phyloP scores from a whole-genome alignment of 2,329 filamentous ascomycete genomes.

The Diaporthe eres region DNA sequence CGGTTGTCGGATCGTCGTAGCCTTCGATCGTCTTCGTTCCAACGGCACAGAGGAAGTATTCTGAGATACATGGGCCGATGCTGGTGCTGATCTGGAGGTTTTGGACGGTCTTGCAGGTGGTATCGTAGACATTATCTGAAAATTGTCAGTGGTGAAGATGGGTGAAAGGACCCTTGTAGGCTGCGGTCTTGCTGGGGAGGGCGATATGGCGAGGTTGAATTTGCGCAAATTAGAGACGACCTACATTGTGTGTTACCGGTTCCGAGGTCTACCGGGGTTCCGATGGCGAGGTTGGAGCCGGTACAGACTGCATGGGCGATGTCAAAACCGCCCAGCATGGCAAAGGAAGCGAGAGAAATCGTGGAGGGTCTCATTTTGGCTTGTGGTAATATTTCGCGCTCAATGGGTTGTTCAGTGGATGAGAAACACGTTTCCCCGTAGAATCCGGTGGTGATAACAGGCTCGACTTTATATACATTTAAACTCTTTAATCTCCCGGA shows the following conservation, averaged over 20 bases:
- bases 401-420: background rate
- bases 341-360: conserved; percentile 16
- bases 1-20: conserved; percentile 38
- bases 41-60: conserved; percentile 33
- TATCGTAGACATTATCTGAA: conserved; percentile 35
- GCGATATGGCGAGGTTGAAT: background rate
- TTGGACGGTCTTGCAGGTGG: conserved; percentile 32
- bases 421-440: no score
- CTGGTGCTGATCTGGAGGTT: conserved; percentile 21
- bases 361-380: conserved; percentile 30
- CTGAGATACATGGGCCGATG: conserved; percentile 23
- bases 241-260: conserved; percentile 34
- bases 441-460: background rate
- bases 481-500: background rate
- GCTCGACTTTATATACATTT: conserved; percentile 19
- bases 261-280: background rate
- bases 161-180: no score
- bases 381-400: background rate
- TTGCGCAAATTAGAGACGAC: no score
- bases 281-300: conserved; percentile 30
- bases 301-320: conserved; percentile 37
- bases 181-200: background rate
- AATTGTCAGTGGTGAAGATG: background rate
- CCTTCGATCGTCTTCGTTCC: conserved; percentile 24
- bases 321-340: conserved; percentile 35